Conservation (phyloP, 768 basidiomycete species). For the Rhodosporidiobolus sp. region DNA sequence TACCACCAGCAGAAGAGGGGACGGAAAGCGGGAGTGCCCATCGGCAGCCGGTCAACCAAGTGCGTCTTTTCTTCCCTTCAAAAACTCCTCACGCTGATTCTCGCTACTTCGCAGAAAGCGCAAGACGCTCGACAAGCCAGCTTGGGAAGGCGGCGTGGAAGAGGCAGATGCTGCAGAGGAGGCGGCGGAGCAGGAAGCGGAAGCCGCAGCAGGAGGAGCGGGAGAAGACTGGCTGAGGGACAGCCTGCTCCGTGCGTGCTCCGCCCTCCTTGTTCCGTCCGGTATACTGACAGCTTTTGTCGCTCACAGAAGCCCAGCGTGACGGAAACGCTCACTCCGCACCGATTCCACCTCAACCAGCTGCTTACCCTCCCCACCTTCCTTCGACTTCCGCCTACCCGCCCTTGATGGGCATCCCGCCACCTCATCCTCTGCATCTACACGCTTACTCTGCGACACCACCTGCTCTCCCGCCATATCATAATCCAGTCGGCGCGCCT, state of each 20-base stretch:
- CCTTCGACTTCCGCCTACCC: neutral
- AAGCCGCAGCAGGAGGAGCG: neutral
- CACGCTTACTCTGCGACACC: neutral
- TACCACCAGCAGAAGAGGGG: constrained; percentile 19
- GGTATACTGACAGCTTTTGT: too few relatives aligned
- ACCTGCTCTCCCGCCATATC: neutral
- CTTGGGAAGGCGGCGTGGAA: neutral
- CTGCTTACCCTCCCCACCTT: neutral
- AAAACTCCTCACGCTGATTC: neutral
- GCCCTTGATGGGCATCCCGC: too few relatives aligned
- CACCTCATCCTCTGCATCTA: neutral
- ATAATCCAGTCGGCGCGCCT: too few relatives aligned
- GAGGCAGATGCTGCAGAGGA: neutral
- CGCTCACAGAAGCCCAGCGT: too few relatives aligned
- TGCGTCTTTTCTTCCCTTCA: too few relatives aligned
- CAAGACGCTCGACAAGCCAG: neutral
- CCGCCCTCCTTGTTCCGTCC: neutral
- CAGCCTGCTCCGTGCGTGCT: neutral
- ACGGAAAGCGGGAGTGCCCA: neutral
- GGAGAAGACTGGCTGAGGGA: neutral
- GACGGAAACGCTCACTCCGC: too few relatives aligned
- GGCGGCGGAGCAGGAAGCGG: neutral
- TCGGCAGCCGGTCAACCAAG: accelerated
- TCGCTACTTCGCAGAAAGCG: neutral
- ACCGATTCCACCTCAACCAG: neutral